These are phyloP conservation scores for Kwoniella europaea DNA, from an alignment of 768 basidiomycete species.

Conservation along the genomic window DNA sequence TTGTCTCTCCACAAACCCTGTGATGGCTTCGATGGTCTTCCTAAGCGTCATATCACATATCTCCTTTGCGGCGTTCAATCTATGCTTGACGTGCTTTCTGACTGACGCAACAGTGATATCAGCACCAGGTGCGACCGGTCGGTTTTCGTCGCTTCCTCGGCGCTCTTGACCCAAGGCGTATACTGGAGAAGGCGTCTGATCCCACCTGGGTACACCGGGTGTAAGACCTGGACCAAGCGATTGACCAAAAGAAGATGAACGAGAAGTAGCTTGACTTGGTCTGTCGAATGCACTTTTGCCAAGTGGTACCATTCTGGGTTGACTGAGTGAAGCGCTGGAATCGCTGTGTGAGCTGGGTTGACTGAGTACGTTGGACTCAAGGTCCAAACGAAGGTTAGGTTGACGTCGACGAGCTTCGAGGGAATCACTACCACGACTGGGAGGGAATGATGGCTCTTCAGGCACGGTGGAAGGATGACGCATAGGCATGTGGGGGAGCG, in stretches of 20 bases:
- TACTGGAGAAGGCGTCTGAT: conserved; percentile 56
- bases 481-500: conserved; percentile 23
- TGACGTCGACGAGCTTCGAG: conserved; percentile 55
- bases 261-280: conserved; percentile 36
- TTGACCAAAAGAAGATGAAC: conserved; percentile 43
- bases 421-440: conserved; percentile 32
- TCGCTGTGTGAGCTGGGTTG: conserved; percentile 24
- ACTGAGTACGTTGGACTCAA: conserved; percentile 45
- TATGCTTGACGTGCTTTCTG: conserved; percentile 86
- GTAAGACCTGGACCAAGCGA: conserved; percentile 47
- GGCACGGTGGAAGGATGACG: conserved; percentile 37
- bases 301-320: conserved; percentile 26
- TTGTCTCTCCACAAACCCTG: conserved; percentile 90
- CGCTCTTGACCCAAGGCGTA: conserved; percentile 39
- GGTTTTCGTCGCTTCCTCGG: conserved; percentile 26
- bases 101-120: conserved; percentile 60
- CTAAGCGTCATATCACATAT: conserved; percentile 96
- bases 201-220: conserved; percentile 52
- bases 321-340: conserved; percentile 16
- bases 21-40: conserved; percentile 91
- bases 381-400: conserved; percentile 53
- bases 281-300: conserved; percentile 12
- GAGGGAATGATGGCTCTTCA: conserved; percentile 31
- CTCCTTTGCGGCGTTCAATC: conserved; percentile 90
- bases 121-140: conserved; percentile 39